These are phyloP conservation scores for Sugiyamaella sp. DNA, from an alignment of 1,139 yeast species.

Conservation along the genomic window DNA sequence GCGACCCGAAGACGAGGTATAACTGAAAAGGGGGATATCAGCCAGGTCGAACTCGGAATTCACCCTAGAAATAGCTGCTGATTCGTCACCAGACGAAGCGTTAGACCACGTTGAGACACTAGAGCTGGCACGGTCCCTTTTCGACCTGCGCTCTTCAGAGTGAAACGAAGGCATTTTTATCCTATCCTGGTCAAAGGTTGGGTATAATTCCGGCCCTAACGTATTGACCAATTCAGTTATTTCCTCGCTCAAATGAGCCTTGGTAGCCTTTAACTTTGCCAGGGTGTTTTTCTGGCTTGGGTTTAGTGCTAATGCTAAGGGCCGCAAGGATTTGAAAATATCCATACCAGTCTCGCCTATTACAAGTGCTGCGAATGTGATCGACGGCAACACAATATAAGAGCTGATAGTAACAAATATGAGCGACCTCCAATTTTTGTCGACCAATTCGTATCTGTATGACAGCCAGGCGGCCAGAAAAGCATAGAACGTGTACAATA, in stretches of 20 bases:
- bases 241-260: constrained; percentile 57
- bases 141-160: constrained; percentile 12
- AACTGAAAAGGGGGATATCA: constrained; percentile 54
- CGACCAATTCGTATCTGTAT: constrained; percentile 33
- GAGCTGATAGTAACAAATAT: constrained; percentile 51
- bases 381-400: constrained; percentile 61
- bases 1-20: constrained; percentile 19
- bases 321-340: constrained; percentile 77
- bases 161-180: constrained; percentile 7
- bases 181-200: constrained; percentile 61
- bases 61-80: constrained; percentile 58
- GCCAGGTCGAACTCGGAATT: constrained; percentile 58
- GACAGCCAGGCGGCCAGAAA: constrained; percentile 56
- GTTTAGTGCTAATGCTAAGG: constrained; percentile 70
- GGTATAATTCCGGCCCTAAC: constrained; percentile 76
- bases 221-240: constrained; percentile 71
- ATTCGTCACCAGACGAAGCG: constrained; percentile 35
- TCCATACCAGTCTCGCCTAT: constrained; percentile 96
- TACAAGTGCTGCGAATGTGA: constrained; percentile 84
- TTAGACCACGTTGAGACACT: constrained; percentile 29
- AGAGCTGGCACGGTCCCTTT: constrained; percentile 23
- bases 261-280: constrained; percentile 55
- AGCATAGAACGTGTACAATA: constrained; percentile 80
- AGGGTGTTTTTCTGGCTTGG: constrained; percentile 54
- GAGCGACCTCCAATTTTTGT: constrained; percentile 26